A percentile compares a stretch with the other conserved stretches of the same genome.
These are phyloP conservation scores for Agaricus sinodeliciosus DNA, from an alignment of 768 basidiomycete species.

Conservation along the genomic window DNA sequence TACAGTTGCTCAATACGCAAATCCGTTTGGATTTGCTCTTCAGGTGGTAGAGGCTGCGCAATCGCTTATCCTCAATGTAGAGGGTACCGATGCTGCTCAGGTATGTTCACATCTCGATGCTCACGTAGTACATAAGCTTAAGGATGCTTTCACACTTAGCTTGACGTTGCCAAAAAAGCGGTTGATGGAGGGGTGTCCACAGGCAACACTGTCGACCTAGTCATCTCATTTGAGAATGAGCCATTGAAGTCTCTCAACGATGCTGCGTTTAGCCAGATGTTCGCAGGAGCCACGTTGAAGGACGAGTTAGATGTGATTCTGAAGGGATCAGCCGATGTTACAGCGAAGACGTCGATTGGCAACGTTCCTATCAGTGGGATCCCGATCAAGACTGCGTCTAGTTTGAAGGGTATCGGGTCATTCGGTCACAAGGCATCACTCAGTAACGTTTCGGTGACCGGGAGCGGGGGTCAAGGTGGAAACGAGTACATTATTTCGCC, in stretches of 20 bases:
- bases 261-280: constrained; percentile 47
- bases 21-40: constrained; percentile 72
- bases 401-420: constrained; percentile 50
- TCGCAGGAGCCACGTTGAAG: constrained; percentile 51
- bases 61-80: constrained; percentile 42
- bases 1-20: constrained; percentile 55
- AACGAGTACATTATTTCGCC: constrained; percentile 52
- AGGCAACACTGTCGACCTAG: constrained; percentile 56
- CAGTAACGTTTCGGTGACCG: constrained; percentile 51
- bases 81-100: constrained; percentile 45
- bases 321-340: constrained; percentile 51
- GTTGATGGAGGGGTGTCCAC: constrained; percentile 61
- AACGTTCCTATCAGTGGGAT: constrained; percentile 61
- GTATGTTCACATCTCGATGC: constrained; percentile 24
- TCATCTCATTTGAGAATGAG: constrained; percentile 48
- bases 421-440: constrained; percentile 49
- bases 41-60: constrained; percentile 54
- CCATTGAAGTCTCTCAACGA: constrained; percentile 52
- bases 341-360: constrained; percentile 56
- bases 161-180: constrained; percentile 40
- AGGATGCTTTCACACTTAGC: constrained; percentile 23
- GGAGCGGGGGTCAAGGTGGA: constrained; percentile 60
- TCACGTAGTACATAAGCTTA: background rate
- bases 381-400: constrained; percentile 52
- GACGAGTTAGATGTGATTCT: constrained; percentile 38